A percentile compares a stretch with the other conserved stretches of the same genome.
These are phyloP conservation scores for Elaphomyces granulatus DNA, from an alignment of 495 filamentous ascomycete species.

Conservation along the genomic window DNA sequence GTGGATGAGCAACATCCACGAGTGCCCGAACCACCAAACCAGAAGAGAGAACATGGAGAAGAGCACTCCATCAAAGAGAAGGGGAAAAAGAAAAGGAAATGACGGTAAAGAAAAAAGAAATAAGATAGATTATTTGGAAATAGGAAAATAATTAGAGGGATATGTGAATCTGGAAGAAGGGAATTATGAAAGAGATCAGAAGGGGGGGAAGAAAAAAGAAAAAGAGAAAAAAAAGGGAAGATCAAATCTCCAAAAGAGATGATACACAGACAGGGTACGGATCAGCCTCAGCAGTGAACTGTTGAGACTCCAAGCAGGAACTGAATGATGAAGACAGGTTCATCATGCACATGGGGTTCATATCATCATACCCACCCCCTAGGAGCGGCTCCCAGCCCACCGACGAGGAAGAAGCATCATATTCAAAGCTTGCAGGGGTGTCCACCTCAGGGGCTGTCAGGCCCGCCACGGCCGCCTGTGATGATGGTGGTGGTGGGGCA, in stretches of 20 bases:
- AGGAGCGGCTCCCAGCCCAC: constrained; percentile 17
- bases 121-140: constrained; percentile 1
- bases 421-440: neutral
- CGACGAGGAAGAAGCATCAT: constrained; percentile 3
- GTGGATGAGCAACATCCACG: neutral
- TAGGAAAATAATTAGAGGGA: too few species aligned
- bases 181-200: constrained; percentile 1
- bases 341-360: constrained; percentile 10
- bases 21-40: neutral
- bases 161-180: too few species aligned
- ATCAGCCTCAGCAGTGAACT: too few species aligned
- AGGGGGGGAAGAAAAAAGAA: constrained; percentile 3
- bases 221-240: constrained; percentile 7
- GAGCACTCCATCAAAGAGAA: constrained; percentile 1
- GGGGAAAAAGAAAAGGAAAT: constrained; percentile 2
- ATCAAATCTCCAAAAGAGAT: constrained; percentile 14
- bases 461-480: constrained; percentile 5
- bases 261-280: too few species aligned
- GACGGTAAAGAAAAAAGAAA: constrained; percentile 1
- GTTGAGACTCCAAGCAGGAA: too few species aligned
- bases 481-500: neutral
- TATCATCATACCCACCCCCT: constrained; percentile 20
- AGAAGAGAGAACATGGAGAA: constrained; percentile 14
- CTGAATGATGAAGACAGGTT: constrained; percentile 19
- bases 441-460: constrained; percentile 1